These are phyloP conservation scores for Ustilago curta DNA, from an alignment of 1,284 basidiomycete species.

Conservation along the genomic window DNA sequence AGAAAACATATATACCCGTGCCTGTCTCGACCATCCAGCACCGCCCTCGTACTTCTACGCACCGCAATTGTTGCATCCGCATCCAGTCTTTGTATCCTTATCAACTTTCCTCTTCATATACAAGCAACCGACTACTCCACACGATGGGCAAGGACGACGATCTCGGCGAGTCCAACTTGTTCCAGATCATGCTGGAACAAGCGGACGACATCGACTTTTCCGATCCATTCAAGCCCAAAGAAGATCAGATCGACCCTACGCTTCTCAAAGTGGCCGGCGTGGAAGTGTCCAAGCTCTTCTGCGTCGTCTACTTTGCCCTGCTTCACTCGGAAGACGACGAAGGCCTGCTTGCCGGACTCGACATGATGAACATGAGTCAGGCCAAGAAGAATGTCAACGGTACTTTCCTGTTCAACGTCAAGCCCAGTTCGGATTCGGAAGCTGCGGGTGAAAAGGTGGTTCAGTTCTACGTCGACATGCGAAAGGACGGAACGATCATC, in stretches of 20 bases:
- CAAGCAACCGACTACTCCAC: background rate
- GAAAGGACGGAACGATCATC: constrained; percentile 46
- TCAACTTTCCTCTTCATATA: background rate
- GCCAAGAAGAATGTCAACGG: constrained; percentile 60
- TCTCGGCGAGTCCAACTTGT: constrained; percentile 47
- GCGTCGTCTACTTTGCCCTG: constrained; percentile 53
- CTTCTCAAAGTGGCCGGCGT: constrained; percentile 48
- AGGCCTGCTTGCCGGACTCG: constrained; percentile 46
- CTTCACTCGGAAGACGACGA: constrained; percentile 47
- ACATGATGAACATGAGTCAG: constrained; percentile 58
- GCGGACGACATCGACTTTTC: constrained; percentile 58
- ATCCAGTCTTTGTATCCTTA: background rate
- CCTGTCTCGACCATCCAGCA: background rate
- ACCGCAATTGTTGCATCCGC: background rate
- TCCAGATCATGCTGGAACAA: constrained; percentile 56
- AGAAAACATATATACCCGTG: constrained; percentile 4
- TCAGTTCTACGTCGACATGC: constrained; percentile 60
- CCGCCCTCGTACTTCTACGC: background rate
- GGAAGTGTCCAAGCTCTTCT: constrained; percentile 46
- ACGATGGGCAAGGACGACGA: constrained; percentile 28
- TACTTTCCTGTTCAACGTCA: constrained; percentile 56
- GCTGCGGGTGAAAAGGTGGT: constrained; percentile 24
- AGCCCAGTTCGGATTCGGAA: constrained; percentile 26
- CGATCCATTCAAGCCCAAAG: constrained; percentile 19
- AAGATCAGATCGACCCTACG: constrained; percentile 35